Conservation (phyloP, 225 moss, liverwort and hornwort genomes). For the Straminergon stramineum region DNA sequence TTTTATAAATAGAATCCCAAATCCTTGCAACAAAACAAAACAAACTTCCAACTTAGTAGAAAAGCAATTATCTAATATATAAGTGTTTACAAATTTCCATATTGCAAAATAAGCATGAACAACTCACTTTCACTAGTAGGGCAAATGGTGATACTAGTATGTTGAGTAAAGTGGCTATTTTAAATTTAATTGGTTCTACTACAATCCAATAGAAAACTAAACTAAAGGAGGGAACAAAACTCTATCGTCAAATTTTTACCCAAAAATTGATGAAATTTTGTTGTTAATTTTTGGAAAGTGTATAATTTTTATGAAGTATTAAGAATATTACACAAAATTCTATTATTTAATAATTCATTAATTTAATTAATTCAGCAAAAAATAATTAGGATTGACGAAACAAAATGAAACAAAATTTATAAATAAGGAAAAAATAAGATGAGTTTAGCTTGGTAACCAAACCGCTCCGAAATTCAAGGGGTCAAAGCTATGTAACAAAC, state of each 20-base stretch:
- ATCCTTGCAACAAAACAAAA: fast-evolving
- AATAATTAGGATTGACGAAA: too few relatives aligned
- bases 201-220: not conserved
- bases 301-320: too few relatives aligned
- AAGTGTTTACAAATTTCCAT: not conserved
- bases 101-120: fast-evolving
- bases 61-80: fast-evolving
- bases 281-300: too few relatives aligned
- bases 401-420: not conserved
- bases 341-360: not conserved
- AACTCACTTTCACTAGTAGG: not conserved
- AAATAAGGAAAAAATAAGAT: not conserved
- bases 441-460: fast-evolving
- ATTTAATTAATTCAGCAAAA: too few relatives aligned
- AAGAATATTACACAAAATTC: not conserved
- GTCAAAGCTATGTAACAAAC: not conserved
- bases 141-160: too few relatives aligned
- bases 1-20: not conserved
- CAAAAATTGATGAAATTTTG: not conserved
- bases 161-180: not conserved
- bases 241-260: not conserved
- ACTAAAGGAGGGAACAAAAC: fast-evolving
- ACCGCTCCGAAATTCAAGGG: not conserved
- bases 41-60: too few relatives aligned
- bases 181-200: fast-evolving